Evolutionary conservation across 2,329 filamentous ascomycete genomes (phyloP), one percentile per base, ranked within the genome.

Genomic region (Talaromyces amestolkiae): DNA sequence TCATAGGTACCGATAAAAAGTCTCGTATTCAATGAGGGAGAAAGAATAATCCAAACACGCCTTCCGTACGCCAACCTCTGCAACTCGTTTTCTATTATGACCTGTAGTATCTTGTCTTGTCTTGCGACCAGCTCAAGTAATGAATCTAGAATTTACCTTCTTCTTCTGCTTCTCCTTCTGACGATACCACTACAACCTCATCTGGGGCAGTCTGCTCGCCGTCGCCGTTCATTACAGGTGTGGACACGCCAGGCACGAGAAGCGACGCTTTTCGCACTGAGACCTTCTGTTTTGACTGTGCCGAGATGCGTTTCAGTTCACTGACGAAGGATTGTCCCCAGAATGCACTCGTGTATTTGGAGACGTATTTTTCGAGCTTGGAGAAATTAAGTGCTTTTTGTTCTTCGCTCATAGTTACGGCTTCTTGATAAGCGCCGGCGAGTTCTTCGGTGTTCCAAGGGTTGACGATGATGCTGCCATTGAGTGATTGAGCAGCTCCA

Each of bases 391-490:
- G 82, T 67, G 89, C 87, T 64, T 92, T 88, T 80, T 93, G 89
- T 78, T 96, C 92, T 19, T 92, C 87, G 62, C 88, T 89, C 91
- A 97, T 96, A 64, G 92, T 96, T 45, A 97, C 92, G n/a, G 93
- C 91, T 69, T 96, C 92, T 77, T 96, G 90, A 70, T 97, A 92
- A 4, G 93, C 91, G 72, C 92, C 91, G 58, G 93, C 92, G n/a
- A 97, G 83, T 77, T 97, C 93, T 75, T 97, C 93, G 0, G 92
- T 97, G 77, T 97, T 97, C 93, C 93, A 97, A 1, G 93, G 93
- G 78, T 97, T 97, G 73, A 97, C 91, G 63, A 97, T 91, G 62
- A 97, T 83, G 70, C 91, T 92, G 66, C 93, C 93, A 71, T 95
- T 96, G 67, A 97, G 85, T 65, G 90, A 94, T 79, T 97, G 93